These are phyloP conservation scores for Sugiyamaella lignohabitans DNA, from an alignment of 805 yeast genomes.

Conservation along the genomic window DNA sequence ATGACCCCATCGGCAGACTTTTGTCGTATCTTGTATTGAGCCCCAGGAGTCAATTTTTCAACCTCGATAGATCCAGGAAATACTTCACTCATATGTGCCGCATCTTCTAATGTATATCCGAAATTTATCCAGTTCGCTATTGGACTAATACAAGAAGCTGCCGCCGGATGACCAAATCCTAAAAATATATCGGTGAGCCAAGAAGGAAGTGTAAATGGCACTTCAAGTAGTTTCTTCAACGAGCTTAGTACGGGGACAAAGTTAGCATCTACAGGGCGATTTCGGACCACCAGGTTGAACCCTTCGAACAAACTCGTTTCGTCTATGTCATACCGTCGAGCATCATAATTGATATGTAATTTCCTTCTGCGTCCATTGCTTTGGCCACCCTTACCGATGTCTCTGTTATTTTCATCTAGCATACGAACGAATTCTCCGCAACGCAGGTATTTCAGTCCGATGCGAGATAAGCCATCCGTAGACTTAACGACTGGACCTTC, in stretches of 20 bases:
- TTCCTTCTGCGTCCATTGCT: slow-evolving; percentile 12
- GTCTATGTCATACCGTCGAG: slow-evolving; percentile 13
- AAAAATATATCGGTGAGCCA: slow-evolving; percentile 34
- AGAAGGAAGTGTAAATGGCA: slow-evolving; percentile 24
- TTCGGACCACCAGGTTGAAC: slow-evolving; percentile 28
- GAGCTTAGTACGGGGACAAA: slow-evolving; percentile 22
- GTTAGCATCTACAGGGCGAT: slow-evolving; percentile 20
- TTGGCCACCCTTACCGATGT: slow-evolving; percentile 7
- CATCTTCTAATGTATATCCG: slow-evolving; percentile 23
- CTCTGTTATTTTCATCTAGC: slow-evolving; percentile 19
- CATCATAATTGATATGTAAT: slow-evolving; percentile 24
- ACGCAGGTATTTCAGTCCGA: slow-evolving; percentile 23
- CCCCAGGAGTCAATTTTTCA: not conserved
- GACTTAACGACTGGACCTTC: slow-evolving; percentile 14
- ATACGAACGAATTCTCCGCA: slow-evolving; percentile 26
- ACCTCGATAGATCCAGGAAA: slow-evolving; percentile 6
- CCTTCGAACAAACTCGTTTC: slow-evolving; percentile 11
- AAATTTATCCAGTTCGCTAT: slow-evolving; percentile 18
- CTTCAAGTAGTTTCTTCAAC: slow-evolving; percentile 6
- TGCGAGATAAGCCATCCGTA: slow-evolving; percentile 11
- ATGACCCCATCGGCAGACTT: not conserved
- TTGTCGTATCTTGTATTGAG: slow-evolving; percentile 7
- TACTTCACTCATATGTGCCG: slow-evolving; percentile 19
- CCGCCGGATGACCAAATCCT: slow-evolving; percentile 30
- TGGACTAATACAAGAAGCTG: not conserved